Evolutionary conservation across 2,329 filamentous ascomycete genomes (phyloP).

Genomic region (Trematosphaeria pertusa): DNA sequence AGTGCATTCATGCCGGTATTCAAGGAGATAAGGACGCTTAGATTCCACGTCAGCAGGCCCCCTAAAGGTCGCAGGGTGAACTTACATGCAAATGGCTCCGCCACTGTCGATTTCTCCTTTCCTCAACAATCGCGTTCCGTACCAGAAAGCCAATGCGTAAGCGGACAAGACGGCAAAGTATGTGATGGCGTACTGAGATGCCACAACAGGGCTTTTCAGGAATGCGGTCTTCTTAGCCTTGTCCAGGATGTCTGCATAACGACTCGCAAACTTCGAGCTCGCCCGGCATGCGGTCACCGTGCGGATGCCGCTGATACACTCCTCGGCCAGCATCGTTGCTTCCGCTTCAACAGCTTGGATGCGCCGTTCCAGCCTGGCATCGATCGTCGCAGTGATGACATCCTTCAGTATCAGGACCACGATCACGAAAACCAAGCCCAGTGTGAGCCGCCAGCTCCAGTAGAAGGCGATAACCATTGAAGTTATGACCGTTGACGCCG

Average conservation of each 20-base stretch:
- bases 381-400: background rate
- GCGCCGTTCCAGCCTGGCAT: background rate
- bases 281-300: background rate
- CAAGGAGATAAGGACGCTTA: conserved; percentile 71
- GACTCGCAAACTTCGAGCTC: conserved; percentile 52
- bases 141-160: conserved; percentile 69
- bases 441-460: background rate
- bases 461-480: background rate
- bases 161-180: conserved; percentile 59
- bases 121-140: conserved; percentile 54
- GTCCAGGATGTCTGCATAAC: conserved; percentile 61
- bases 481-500: background rate
- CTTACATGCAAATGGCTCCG: conserved; percentile 78
- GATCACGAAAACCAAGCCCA: background rate
- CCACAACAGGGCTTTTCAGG: conserved; percentile 62
- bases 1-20: background rate
- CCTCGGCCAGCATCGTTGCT: background rate
- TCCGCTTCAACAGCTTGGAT: background rate
- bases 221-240: conserved; percentile 64
- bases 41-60: too few species aligned
- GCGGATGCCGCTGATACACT: background rate
- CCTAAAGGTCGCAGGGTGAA: too few species aligned
- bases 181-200: conserved; percentile 69
- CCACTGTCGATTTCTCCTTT: conserved; percentile 55
- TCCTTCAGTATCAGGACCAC: background rate